Percentiles rank a stretch among this genome's conserved stretches.
phyloP scores from a whole-genome alignment of 148 eudicot species.

The Rhododendron henanense region DNA sequence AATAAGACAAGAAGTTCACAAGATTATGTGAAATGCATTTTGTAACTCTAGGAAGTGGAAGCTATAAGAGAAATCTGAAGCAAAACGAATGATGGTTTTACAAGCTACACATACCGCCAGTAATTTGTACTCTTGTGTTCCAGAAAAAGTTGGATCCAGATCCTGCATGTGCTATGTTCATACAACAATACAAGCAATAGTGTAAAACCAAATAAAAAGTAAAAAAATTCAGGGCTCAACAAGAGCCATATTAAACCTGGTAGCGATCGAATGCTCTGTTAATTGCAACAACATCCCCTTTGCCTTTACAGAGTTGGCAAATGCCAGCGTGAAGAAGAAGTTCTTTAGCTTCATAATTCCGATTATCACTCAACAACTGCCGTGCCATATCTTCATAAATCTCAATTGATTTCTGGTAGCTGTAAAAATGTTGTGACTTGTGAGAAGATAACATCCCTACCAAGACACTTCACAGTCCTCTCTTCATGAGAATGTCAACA shows the following conservation, averaged over 20 bases:
- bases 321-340: conserved; percentile 79
- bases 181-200: background rate
- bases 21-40: background rate
- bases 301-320: conserved; percentile 76
- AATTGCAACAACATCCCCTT: conserved; percentile 57
- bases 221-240: background rate
- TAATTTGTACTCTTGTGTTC: conserved; percentile 41
- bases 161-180: conserved; percentile 30
- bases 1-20: background rate
- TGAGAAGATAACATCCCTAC: background rate
- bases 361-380: conserved; percentile 44
- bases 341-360: conserved; percentile 62
- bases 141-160: conserved; percentile 52
- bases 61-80: background rate
- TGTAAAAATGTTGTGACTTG: conserved; percentile 18
- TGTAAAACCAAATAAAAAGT: background rate
- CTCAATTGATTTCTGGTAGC: conserved; percentile 59
- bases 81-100: background rate
- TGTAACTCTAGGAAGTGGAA: background rate
- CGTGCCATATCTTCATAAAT: conserved; percentile 64
- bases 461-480: background rate
- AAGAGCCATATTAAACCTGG: conserved; percentile 35
- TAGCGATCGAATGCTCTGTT: conserved; percentile 51
- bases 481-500: background rate
- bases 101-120: conserved; percentile 32